Evolutionary conservation across 495 filamentous ascomycete species (phyloP).

Genomic region (Xylaria flabelliformis): DNA sequence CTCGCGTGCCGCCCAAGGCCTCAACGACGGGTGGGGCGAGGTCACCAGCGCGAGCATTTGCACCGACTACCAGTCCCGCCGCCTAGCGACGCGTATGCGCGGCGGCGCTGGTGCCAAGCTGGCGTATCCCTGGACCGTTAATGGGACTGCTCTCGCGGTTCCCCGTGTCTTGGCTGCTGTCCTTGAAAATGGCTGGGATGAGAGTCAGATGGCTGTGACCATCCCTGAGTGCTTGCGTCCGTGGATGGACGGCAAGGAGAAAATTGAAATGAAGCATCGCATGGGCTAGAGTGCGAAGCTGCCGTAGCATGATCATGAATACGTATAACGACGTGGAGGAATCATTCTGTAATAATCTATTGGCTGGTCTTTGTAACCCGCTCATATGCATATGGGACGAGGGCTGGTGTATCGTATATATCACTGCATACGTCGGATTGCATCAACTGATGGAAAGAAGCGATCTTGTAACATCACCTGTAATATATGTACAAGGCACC

Average conservation of each 20-base stretch:
- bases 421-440: neutral
- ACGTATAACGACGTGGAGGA: neutral
- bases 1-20: conserved; percentile 56
- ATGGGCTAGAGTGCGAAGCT: neutral
- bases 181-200: conserved; percentile 92
- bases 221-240: conserved; percentile 78
- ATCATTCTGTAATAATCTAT: neutral
- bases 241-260: conserved; percentile 80
- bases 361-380: neutral
- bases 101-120: conserved; percentile 47
- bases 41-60: conserved; percentile 90
- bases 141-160: conserved; percentile 92
- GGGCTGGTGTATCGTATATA: neutral
- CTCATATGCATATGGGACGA: neutral
- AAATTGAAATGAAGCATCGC: conserved; percentile 58
- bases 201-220: conserved; percentile 63
- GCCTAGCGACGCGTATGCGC: conserved; percentile 74
- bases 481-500: neutral
- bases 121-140: conserved; percentile 81
- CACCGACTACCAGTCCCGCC: conserved; percentile 90
- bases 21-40: conserved; percentile 87
- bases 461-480: neutral
- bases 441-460: neutral
- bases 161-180: conserved; percentile 88
- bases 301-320: neutral